Conservation (phyloP, 305 asterid genomes). For the Fraxinus nigra region DNA sequence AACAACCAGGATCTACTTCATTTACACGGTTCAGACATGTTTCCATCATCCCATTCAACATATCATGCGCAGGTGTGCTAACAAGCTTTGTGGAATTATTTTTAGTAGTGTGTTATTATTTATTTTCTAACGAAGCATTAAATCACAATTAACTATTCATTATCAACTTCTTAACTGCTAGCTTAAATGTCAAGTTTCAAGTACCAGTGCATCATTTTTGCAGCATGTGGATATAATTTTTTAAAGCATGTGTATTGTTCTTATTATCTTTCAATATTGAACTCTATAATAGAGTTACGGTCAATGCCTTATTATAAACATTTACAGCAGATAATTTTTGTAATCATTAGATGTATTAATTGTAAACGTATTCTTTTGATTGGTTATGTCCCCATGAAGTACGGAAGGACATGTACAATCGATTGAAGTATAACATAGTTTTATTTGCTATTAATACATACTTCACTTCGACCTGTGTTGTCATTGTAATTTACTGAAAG, state of each 20-base stretch:
- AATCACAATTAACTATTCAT: background rate
- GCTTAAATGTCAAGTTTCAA: background rate
- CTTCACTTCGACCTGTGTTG: background rate
- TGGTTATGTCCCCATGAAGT: background rate
- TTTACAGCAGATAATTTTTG: background rate
- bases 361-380: background rate
- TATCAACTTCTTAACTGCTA: background rate
- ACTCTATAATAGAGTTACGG: background rate
- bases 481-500: background rate
- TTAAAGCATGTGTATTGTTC: constrained; percentile 2
- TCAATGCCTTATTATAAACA: background rate
- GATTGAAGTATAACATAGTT: background rate
- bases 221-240: constrained; percentile 1
- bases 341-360: background rate
- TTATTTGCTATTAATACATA: background rate
- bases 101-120: constrained; percentile 5
- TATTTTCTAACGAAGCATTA: constrained; percentile 2
- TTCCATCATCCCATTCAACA: constrained; percentile 70
- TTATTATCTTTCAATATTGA: background rate
- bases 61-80: constrained; percentile 74
- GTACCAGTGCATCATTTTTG: background rate
- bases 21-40: constrained; percentile 87
- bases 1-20: constrained; percentile 92
- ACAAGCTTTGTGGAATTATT: constrained; percentile 13
- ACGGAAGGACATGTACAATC: background rate